These are phyloP conservation scores for Phytophthora agathidicida DNA, from an alignment of 352 stramenopile genomes.

Conservation along the genomic window DNA sequence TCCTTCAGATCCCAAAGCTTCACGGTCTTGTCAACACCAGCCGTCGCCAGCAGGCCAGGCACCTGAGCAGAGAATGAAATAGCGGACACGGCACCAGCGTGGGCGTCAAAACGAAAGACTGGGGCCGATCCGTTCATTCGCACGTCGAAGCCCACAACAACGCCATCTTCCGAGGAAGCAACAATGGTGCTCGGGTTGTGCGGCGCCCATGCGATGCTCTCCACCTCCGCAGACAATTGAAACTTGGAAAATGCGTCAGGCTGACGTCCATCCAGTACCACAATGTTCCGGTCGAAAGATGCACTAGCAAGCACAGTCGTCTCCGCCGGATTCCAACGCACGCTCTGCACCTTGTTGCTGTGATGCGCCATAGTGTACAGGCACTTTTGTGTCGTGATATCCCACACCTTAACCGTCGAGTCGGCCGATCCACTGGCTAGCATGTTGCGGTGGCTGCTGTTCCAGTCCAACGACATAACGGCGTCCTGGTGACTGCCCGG, in stretches of 20 bases:
- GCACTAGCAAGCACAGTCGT: slow-evolving; percentile 96
- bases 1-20: slow-evolving; percentile 96
- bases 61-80: slow-evolving; percentile 89
- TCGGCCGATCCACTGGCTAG: slow-evolving; percentile 98
- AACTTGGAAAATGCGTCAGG: slow-evolving; percentile 86
- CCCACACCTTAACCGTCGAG: slow-evolving; percentile 97
- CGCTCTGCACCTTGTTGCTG: slow-evolving; percentile 97
- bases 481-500: slow-evolving; percentile 97
- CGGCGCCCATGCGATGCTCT: slow-evolving; percentile 95
- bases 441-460: slow-evolving; percentile 96
- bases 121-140: slow-evolving; percentile 93
- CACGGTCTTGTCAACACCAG: slow-evolving; percentile 97
- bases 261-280: slow-evolving; percentile 94
- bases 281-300: slow-evolving; percentile 94
- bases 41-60: slow-evolving; percentile 95
- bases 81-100: slow-evolving; percentile 85
- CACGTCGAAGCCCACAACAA: slow-evolving; percentile 95
- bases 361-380: slow-evolving; percentile 98
- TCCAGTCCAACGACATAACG: slow-evolving; percentile 99
- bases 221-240: slow-evolving; percentile 83
- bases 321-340: slow-evolving; percentile 97
- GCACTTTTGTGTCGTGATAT: slow-evolving; percentile 92
- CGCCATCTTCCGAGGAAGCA: slow-evolving; percentile 94
- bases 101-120: slow-evolving; percentile 93
- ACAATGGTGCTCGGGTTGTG: slow-evolving; percentile 93